phyloP scores from a whole-genome alignment of 345 rosid species.

The Mangifera indica region DNA sequence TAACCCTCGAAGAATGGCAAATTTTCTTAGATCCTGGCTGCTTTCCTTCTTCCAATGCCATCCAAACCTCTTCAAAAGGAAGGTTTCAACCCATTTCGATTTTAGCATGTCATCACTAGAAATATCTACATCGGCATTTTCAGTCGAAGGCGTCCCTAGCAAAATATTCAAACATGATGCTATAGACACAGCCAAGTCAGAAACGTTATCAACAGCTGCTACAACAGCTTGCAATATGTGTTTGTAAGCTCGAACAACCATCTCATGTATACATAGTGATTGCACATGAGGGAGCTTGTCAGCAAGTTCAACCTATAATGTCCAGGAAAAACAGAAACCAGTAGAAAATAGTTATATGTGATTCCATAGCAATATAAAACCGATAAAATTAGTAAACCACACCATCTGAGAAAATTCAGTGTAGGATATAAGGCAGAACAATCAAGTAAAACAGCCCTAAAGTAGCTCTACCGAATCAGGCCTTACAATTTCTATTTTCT shows the following conservation, averaged over 20 bases:
- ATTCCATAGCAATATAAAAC: no score
- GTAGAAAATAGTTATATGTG: background rate
- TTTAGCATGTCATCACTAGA: slow-evolving; percentile 52
- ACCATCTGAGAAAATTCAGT: no score
- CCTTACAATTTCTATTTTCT: no score
- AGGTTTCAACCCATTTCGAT: slow-evolving; percentile 78
- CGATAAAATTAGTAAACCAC: no score
- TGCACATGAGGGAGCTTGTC: slow-evolving; percentile 96
- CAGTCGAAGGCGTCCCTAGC: slow-evolving; percentile 58
- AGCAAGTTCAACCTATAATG: slow-evolving; percentile 79
- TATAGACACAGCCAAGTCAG: slow-evolving; percentile 67
- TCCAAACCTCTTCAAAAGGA: slow-evolving; percentile 74
- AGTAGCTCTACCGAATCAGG: no score
- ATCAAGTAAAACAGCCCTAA: no score
- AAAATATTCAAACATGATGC: slow-evolving; percentile 82
- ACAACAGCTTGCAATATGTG: slow-evolving; percentile 86
- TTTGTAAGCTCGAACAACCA: slow-evolving; percentile 93
- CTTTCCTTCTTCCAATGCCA: slow-evolving; percentile 71
- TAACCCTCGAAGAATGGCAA: slow-evolving; percentile 82
- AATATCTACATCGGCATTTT: slow-evolving; percentile 41
- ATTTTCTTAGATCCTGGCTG: slow-evolving; percentile 66
- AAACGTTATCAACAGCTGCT: slow-evolving; percentile 62
- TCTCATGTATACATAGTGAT: slow-evolving; percentile 90
- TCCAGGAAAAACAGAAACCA: slow-evolving; percentile 3
- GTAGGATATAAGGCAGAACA: no score